Conservation (phyloP, 2,329 filamentous ascomycete species). For the Neodidymelliopsis sp. region DNA sequence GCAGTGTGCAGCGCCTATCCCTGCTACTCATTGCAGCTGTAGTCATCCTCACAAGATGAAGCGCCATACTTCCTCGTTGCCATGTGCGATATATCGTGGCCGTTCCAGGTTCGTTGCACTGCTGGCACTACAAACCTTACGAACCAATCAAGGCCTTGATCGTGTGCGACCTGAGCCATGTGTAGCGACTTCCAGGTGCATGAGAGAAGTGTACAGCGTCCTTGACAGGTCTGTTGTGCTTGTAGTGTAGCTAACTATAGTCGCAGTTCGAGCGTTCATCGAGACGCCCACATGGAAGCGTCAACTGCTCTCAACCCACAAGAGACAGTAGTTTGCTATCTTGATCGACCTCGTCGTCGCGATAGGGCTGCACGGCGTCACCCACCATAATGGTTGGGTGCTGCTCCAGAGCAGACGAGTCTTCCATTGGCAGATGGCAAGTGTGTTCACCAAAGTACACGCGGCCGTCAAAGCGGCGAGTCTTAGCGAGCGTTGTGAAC, state of each 20-base stretch:
- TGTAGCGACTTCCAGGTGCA: constrained; percentile 33
- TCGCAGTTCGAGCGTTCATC: not conserved
- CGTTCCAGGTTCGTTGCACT: constrained; percentile 30
- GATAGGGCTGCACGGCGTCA: constrained; percentile 42
- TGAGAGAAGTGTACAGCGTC: constrained; percentile 22
- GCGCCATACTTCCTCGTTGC: constrained; percentile 31
- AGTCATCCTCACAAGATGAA: constrained; percentile 30
- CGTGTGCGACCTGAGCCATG: constrained; percentile 37
- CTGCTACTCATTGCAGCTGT: constrained; percentile 31
- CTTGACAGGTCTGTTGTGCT: constrained; percentile 12
- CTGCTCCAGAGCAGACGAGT: constrained; percentile 35
- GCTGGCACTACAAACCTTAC: constrained; percentile 15
- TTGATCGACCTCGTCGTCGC: constrained; percentile 39
- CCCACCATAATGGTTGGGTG: constrained; percentile 51
- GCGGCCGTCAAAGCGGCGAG: constrained; percentile 80
- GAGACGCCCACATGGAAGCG: constrained; percentile 1
- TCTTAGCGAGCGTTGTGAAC: constrained; percentile 87
- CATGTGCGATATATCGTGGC: constrained; percentile 28
- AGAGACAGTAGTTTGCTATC: constrained; percentile 34
- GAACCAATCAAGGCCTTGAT: constrained; percentile 34
- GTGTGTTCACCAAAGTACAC: constrained; percentile 89
- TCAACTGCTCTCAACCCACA: constrained; percentile 29
- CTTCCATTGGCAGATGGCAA: constrained; percentile 48
- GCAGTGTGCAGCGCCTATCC: constrained; percentile 44
- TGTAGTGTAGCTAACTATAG: constrained; percentile 12